These are phyloP conservation scores for Toxoplasma gondii DNA, from an alignment of 169 alveolate genomes.

Conservation along the genomic window DNA sequence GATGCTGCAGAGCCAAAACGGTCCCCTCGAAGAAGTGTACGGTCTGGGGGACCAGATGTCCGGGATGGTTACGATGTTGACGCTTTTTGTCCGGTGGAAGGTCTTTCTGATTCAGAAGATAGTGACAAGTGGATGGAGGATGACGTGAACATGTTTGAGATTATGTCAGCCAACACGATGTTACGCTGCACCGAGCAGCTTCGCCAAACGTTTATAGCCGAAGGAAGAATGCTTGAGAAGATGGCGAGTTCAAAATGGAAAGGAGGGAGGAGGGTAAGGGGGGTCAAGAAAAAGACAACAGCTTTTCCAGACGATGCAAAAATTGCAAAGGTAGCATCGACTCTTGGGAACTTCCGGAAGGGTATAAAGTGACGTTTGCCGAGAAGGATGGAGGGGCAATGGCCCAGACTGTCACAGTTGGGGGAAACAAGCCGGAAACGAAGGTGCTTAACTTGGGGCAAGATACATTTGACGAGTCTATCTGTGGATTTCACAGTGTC, in stretches of 20 bases:
- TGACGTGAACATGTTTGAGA: neutral
- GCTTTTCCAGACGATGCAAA: slow-evolving; percentile 18
- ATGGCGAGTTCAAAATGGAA: neutral
- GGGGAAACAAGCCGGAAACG: no score
- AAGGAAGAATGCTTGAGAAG: slow-evolving; percentile 17
- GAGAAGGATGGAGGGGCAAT: neutral
- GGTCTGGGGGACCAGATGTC: neutral
- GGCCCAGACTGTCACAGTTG: no score
- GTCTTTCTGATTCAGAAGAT: neutral
- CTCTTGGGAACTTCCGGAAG: neutral
- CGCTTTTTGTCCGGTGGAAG: neutral
- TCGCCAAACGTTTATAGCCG: neutral
- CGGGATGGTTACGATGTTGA: neutral
- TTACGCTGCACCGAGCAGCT: neutral
- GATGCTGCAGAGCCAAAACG: neutral
- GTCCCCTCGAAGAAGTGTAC: neutral
- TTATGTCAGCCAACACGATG: slow-evolving; percentile 26
- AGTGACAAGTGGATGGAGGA: slow-evolving; percentile 29
- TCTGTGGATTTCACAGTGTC: no score
- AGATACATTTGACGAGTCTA: no score
- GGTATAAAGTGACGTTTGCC: neutral
- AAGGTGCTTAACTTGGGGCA: no score
- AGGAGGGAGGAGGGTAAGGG: neutral
- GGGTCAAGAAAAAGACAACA: neutral
- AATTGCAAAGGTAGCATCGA: neutral